Evolutionary conservation across 441 rosid species (phyloP), one percentile per base, ranked within the genome.

Genomic region (Mallotus repandus): DNA sequence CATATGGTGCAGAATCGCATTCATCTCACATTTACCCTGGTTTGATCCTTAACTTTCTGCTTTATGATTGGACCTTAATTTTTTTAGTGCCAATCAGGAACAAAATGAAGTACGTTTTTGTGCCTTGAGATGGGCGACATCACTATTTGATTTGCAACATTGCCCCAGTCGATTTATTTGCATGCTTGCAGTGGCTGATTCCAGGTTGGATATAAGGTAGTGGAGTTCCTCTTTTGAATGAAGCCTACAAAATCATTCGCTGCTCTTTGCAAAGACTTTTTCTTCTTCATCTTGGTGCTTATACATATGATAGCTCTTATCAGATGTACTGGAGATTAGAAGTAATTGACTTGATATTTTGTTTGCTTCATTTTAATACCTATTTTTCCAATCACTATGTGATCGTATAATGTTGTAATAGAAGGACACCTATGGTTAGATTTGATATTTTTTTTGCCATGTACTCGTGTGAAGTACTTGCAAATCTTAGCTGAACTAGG

Each of bases 51-150:
- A 70, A 56, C 18, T 76, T 55, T 15, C 59, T 75, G 49, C 50
- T 21, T 62, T 60, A 35, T 68, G 48, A 55, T 76, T 63, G 64
- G 74, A 73, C 46, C 57, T 58, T 72, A 66, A 69, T 62, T 22
- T 66, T 62, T 71, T 46, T 84, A 56, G 62, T 82, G 76, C 72
- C 66, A 68, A 78, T 53, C 86, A 96, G 99, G 98, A 93, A 71
- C 89, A 90, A 91, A 88, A 84, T 85, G 99, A 96, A 90, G 97
- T 86, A 18, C 94, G 99, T 66, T 96, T 96, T 76, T 93, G 97
- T 84, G 97, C 96, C 60, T 83, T 93, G 82, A 88, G 97, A 78
- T 96, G 98, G 99, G 94, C 97, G 5, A 90, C 96, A 60, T 84
- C 91, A 62, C 81, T 96, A 78, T 96, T 87, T 84, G 84, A 86